Evolutionary conservation across 371 early-diverging fungal species (phyloP).

Genomic region (Mucor velutinosus): DNA sequence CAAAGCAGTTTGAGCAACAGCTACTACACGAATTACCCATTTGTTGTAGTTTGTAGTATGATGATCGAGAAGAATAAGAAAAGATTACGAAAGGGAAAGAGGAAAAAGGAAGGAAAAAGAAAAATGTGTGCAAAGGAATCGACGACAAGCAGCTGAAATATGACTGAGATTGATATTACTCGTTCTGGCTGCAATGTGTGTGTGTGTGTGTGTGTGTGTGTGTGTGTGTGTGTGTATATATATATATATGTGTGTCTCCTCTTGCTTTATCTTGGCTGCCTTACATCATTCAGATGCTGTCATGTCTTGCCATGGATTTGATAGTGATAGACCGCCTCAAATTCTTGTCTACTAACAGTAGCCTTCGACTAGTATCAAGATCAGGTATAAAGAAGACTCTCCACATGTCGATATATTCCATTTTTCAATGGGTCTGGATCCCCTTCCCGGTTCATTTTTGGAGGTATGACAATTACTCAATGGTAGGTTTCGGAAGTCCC

Average conservation of each 20-base stretch:
- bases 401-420: neutral
- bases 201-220: too few species aligned
- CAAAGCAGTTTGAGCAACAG: slow-evolving; percentile 51
- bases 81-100: neutral
- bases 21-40: slow-evolving; percentile 25
- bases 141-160: neutral
- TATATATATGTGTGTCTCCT: too few species aligned
- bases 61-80: neutral
- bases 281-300: too few species aligned
- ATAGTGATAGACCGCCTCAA: too few species aligned
- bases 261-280: too few species aligned
- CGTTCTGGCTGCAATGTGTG: neutral
- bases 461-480: neutral
- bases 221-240: neutral
- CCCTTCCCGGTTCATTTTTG: neutral
- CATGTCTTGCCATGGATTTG: too few species aligned
- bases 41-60: neutral
- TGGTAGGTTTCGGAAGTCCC: neutral
- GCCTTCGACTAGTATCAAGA: neutral
- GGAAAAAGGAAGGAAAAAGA: neutral
- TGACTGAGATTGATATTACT: neutral
- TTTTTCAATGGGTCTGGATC: neutral
- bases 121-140: neutral
- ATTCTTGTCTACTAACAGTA: neutral
- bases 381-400: too few species aligned